Percentiles rank a stretch among this genome's conserved stretches.
Evolutionary conservation across 2,329 filamentous ascomycete genomes (phyloP).

Genomic region (Pseudopyricularia javanii): DNA sequence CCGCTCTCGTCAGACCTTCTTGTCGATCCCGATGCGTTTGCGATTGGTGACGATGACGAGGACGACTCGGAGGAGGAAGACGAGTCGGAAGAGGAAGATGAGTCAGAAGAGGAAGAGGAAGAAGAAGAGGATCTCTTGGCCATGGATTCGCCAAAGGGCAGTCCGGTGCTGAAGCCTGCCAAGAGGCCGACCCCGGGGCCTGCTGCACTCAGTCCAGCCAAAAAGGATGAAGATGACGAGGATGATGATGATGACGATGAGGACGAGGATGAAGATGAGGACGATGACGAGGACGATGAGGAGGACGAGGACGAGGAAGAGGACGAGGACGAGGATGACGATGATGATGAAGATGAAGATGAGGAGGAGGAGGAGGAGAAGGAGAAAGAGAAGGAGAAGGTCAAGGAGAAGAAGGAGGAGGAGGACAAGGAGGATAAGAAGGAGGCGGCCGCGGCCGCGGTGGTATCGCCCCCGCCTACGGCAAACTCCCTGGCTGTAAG

Average conservation of each 20-base stretch:
- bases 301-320: too few species aligned
- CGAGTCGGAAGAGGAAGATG: too few species aligned
- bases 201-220: neutral
- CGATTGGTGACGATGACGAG: constrained; percentile 63
- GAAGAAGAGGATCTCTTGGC: constrained; percentile 48
- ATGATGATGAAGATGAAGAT: too few species aligned
- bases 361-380: too few species aligned
- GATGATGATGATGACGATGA: too few species aligned
- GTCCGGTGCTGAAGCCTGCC: constrained; percentile 16
- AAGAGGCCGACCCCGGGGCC: neutral
- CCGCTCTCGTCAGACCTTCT: constrained; percentile 6
- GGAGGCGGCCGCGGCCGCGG: neutral
- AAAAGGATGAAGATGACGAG: neutral
- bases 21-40: constrained; percentile 45
- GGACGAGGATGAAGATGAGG: too few species aligned
- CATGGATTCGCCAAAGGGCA: constrained; percentile 35
- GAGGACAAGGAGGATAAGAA: too few species aligned
- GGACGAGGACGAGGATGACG: too few species aligned
- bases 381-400: too few species aligned
- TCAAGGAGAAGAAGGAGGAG: too few species aligned
- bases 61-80: constrained; percentile 33
- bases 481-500: neutral
- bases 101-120: too few species aligned
- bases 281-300: too few species aligned
- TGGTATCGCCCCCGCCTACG: neutral